Evolutionary conservation across 192 early-diverging fungal species (phyloP).

Genomic region (Backusella liffmaniae): DNA sequence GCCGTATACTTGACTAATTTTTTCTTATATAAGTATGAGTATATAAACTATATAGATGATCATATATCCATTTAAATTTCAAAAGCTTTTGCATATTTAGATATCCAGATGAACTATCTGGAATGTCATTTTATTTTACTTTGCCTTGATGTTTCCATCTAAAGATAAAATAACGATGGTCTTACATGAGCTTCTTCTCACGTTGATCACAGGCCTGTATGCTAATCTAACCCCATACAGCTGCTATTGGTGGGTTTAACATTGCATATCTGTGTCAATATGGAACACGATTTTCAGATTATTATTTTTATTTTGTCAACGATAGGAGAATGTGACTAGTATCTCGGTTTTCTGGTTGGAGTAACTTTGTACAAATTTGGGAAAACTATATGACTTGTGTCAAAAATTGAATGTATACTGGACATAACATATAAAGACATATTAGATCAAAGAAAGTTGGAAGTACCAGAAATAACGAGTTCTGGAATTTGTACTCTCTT

Average conservation of each 20-base stretch:
- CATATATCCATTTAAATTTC: background rate
- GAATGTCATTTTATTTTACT: background rate
- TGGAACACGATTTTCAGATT: background rate
- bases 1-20: background rate
- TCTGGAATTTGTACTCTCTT: background rate
- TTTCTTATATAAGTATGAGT: background rate
- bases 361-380: background rate
- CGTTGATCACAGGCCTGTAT: slow-evolving; percentile 6
- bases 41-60: background rate
- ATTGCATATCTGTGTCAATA: background rate
- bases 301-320: background rate
- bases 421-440: background rate
- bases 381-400: background rate
- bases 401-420: background rate
- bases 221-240: background rate
- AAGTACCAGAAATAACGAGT: background rate
- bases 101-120: background rate
- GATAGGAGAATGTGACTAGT: background rate
- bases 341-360: background rate
- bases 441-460: background rate
- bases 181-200: slow-evolving; percentile 5
- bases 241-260: background rate
- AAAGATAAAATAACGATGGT: slow-evolving; percentile 4
- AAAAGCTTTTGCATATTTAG: background rate
- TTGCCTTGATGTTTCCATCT: background rate